Base-by-base conservation (phyloP, 345 rosid species). In the Gossypium sturtianum region DNA sequence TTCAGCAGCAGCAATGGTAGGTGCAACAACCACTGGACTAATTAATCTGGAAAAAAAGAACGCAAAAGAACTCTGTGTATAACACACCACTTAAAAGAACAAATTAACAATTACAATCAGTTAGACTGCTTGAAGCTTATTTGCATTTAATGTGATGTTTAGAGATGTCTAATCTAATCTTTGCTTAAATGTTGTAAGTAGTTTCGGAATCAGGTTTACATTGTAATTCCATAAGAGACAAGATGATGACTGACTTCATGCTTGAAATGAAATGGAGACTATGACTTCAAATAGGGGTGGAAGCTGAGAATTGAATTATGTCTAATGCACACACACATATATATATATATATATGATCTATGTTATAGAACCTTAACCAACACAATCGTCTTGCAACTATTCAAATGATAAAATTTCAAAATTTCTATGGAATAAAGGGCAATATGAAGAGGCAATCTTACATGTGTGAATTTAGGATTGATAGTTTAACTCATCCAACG, bases 1-100 rank as follows among this genome's bases (percentile, higher is more conserved):
- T 60, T 97, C 98, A 77, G 92, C 93, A 44, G 98, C 98, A 79
- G 98, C 98, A 81, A 94, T 84, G 12, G 98, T 90, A 56, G 97
- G 97, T 81, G 98, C 92, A 69, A 94, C 97, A 76, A 92, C 97
- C 71, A 94, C 98, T 11, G 98, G 98, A 84, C 92, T 94, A 74
- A 94, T 80, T 79, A 92, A 80, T 88, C 98, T 94, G 88, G 4
- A 3, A 60, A 83, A 68, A 76, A 45, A 52, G 62, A 74, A 73
- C 47, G 44, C n/a, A 75, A 64, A 70, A 20, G 49, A 77, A 68
- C 58, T 25, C 16, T n/a, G 38, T 45, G 13, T 23, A 72, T 16
- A n/a, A 17, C 72, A 53, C 22, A 53, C 25, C 49, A 70, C 27
- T 15, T 12, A 22, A 25, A 0, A 12, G 20, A 25, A 4, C 20